phyloP scores from a whole-genome alignment of 768 basidiomycete species.

The Trametes elegans region DNA sequence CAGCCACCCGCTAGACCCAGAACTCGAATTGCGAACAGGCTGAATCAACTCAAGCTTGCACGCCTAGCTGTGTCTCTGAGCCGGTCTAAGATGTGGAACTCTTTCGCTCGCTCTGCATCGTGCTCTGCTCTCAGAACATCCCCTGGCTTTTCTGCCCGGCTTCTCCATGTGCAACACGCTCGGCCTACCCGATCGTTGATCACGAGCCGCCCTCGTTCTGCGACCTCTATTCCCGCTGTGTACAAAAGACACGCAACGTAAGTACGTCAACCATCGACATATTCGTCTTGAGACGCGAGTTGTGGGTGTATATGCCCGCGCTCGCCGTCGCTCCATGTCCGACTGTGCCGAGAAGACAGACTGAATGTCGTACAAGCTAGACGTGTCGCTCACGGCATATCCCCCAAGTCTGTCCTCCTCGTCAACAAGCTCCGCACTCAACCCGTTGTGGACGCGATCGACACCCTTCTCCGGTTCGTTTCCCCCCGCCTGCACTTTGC shows the following conservation, averaged over 20 bases:
- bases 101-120: background rate
- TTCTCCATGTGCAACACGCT: background rate
- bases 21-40: too few species aligned
- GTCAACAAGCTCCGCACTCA: constrained; percentile 81
- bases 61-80: background rate
- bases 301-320: background rate
- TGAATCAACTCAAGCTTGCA: too few species aligned
- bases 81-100: background rate
- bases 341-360: background rate
- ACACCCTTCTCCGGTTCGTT: constrained; percentile 70
- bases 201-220: background rate
- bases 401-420: constrained; percentile 66
- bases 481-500: background rate
- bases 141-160: background rate
- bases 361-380: constrained; percentile 16
- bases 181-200: background rate
- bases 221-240: background rate
- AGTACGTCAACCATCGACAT: background rate
- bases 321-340: background rate
- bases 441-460: constrained; percentile 73
- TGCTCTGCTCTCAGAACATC: background rate
- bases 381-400: constrained; percentile 15
- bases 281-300: background rate
- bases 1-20: too few species aligned
- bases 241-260: constrained; percentile 11